phyloP scores from a whole-genome alignment of 257 asterid genomes.

The Gentiana straminea region DNA sequence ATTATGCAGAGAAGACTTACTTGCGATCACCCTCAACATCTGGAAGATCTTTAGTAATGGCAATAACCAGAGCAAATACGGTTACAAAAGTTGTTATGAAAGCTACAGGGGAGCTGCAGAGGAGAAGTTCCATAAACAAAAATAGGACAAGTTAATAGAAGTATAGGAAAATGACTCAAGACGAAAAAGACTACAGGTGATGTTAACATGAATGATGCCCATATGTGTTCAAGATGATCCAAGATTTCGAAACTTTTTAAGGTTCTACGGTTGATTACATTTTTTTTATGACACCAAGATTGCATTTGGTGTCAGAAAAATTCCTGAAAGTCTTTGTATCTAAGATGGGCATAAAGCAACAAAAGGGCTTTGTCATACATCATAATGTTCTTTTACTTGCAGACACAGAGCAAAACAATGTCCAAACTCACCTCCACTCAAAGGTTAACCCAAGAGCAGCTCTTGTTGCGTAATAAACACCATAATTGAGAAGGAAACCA shows the following conservation, averaged over 20 bases:
- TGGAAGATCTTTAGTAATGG: conserved; percentile 97
- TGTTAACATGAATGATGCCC: too few species aligned
- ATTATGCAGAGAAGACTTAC: conserved; percentile 41
- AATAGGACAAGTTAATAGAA: not conserved
- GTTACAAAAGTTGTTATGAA: conserved; percentile 95
- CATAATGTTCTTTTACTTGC: not conserved
- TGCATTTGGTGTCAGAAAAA: too few species aligned
- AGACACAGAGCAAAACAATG: not conserved
- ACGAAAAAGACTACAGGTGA: too few species aligned
- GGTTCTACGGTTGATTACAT: too few species aligned
- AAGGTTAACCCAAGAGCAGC: conserved; percentile 90
- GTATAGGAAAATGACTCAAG: too few species aligned
- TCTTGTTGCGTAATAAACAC: conserved; percentile 92
- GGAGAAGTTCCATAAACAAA: conserved; percentile 2
- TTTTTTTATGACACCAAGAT: too few species aligned
- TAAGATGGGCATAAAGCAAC: too few species aligned
- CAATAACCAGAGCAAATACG: conserved; percentile 87
- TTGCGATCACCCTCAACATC: conserved; percentile 99
- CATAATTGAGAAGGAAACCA: conserved; percentile 91
- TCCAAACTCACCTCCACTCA: conserved; percentile 71
- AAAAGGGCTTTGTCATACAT: not conserved
- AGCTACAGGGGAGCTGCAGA: conserved; percentile 89
- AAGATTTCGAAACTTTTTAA: too few species aligned
- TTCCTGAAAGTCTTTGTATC: too few species aligned
- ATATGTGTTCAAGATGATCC: too few species aligned